These are phyloP conservation scores for Marchantia polymorpha DNA, from an alignment of 225 moss, liverwort and hornwort genomes.

Conservation along the genomic window DNA sequence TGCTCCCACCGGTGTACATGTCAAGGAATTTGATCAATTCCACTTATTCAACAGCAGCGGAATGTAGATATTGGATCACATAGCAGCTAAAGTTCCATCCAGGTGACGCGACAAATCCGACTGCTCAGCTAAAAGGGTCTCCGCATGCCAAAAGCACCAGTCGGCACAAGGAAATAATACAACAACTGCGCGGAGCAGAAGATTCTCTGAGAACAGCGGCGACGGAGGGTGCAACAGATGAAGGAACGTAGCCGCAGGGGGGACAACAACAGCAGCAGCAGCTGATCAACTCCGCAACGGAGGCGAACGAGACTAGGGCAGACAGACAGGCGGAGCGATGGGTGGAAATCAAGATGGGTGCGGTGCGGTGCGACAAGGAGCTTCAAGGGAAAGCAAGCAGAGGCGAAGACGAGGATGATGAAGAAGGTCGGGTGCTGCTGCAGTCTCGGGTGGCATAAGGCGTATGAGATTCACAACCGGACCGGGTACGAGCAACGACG, in stretches of 20 bases:
- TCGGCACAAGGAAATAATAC: neutral
- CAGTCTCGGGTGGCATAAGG: neutral
- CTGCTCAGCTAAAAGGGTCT: neutral
- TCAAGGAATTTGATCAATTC: neutral
- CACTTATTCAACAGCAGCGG: neutral
- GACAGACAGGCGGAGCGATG: neutral
- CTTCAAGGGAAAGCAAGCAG: neutral
- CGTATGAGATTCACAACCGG: neutral
- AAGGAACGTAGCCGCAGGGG: neutral
- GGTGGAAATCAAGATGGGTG: neutral
- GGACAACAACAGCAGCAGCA: neutral
- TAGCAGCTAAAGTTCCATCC: conserved; percentile 6
- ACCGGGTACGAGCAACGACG: neutral
- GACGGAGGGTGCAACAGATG: neutral
- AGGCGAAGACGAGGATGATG: neutral
- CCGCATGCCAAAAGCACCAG: neutral
- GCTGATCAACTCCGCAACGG: neutral
- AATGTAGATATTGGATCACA: neutral
- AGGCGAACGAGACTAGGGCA: neutral
- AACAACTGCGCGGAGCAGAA: neutral
- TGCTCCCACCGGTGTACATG: conserved; percentile 29
- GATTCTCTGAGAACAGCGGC: neutral
- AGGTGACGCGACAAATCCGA: neutral
- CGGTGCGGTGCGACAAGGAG: too few species aligned
- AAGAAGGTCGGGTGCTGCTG: neutral